These are phyloP conservation scores for Perkinsus chesapeaki DNA, from an alignment of 169 alveolate species.

Conservation along the genomic window DNA sequence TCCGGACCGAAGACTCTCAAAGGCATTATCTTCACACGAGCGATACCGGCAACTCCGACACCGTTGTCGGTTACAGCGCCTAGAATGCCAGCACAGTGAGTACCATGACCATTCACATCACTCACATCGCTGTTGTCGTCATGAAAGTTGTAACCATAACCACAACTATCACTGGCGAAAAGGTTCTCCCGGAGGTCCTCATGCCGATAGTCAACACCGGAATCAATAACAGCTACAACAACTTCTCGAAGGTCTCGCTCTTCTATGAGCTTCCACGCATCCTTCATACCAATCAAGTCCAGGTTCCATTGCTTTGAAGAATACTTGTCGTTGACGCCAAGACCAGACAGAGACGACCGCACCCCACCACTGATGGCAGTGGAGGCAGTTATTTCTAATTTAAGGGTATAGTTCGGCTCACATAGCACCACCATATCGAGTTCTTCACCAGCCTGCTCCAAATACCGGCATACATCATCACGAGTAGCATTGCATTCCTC, in stretches of 20 bases:
- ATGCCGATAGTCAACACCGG: constrained; percentile 34
- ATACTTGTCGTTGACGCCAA: background rate
- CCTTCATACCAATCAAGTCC: background rate
- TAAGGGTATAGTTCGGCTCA: no score
- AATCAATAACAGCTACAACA: constrained; percentile 34
- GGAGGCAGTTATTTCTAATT: background rate
- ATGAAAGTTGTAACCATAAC: background rate
- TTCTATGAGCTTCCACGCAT: background rate
- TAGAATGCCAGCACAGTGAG: background rate
- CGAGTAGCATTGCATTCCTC: background rate
- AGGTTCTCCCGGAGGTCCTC: constrained; percentile 34
- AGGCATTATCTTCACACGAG: background rate
- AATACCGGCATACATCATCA: background rate
- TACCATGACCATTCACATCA: background rate
- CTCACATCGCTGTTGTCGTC: background rate
- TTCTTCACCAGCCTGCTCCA: background rate
- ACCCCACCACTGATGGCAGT: background rate
- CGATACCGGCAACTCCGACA: background rate
- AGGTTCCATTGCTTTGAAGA: background rate
- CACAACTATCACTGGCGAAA: background rate
- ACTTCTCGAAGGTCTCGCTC: constrained; percentile 22
- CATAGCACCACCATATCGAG: background rate
- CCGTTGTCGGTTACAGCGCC: background rate
- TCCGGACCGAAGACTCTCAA: background rate
- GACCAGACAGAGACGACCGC: background rate